Conservation (phyloP, 306 rosid genomes). For the Lotus japonicus region DNA sequence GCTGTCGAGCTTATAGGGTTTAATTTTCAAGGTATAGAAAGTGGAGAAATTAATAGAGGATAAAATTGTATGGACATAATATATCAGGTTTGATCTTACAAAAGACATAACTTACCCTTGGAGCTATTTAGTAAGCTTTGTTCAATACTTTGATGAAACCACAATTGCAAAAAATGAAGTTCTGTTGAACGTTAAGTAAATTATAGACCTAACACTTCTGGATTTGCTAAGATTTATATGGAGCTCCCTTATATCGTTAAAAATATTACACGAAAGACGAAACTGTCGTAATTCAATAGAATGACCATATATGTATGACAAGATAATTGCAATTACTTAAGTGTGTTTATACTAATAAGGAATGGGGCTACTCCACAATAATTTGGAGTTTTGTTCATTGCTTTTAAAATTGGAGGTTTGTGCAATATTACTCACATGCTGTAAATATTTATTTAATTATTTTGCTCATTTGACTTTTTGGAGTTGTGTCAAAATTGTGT, state of each 20-base stretch:
- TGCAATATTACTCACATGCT: background rate
- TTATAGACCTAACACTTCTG: background rate
- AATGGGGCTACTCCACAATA: background rate
- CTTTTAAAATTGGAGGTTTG: slow-evolving; percentile 12
- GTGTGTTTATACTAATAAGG: background rate
- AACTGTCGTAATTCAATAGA: background rate
- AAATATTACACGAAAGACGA: background rate
- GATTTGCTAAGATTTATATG: background rate
- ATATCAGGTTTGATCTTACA: no score
- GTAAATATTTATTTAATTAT: background rate
- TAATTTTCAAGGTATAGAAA: no score
- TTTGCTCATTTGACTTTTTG: background rate
- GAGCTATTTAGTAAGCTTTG: background rate
- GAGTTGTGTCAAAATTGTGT: background rate
- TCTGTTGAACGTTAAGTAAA: background rate
- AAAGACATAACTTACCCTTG: no score
- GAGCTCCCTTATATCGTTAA: background rate
- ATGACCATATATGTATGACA: background rate
- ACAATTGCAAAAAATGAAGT: slow-evolving; percentile 3
- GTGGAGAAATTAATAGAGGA: no score
- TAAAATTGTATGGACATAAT: no score
- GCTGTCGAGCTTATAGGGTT: no score
- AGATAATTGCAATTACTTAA: background rate
- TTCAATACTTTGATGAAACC: background rate
- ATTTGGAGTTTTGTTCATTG: background rate